Percentiles rank a stretch among this genome's conserved stretches.
Evolutionary conservation across 257 asterid species (phyloP).

Genomic region (Capsicum pubescens): DNA sequence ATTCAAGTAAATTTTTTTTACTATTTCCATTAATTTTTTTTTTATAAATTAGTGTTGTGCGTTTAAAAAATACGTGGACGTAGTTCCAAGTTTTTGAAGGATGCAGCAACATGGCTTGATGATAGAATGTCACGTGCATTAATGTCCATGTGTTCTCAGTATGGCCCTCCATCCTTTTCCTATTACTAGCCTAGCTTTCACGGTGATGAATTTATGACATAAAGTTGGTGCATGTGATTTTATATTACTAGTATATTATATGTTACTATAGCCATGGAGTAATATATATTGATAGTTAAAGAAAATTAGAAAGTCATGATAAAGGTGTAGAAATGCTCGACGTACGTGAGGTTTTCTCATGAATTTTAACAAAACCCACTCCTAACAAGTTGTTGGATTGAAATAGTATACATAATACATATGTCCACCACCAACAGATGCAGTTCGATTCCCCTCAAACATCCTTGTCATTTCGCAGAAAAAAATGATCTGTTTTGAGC

Average conservation of each 20-base stretch:
- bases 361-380: too few species aligned
- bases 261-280: too few species aligned
- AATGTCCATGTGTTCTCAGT: slow-evolving; percentile 4
- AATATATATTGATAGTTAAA: background rate
- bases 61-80: background rate
- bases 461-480: too few species aligned
- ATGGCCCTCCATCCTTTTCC: slow-evolving; percentile 24
- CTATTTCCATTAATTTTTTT: background rate
- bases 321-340: background rate
- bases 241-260: background rate
- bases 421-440: too few species aligned
- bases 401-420: too few species aligned
- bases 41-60: background rate
- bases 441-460: too few species aligned
- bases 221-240: background rate
- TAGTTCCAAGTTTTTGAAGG: slow-evolving; percentile 23
- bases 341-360: too few species aligned
- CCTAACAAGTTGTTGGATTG: too few species aligned
- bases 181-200: background rate
- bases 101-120: slow-evolving; percentile 7
- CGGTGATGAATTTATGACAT: background rate
- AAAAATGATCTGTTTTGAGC: too few species aligned
- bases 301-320: background rate
- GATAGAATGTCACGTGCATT: slow-evolving; percentile 29
- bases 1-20: background rate